These are phyloP conservation scores for Corynespora cassiicola DNA, from an alignment of 2,329 filamentous ascomycete genomes.

Conservation along the genomic window DNA sequence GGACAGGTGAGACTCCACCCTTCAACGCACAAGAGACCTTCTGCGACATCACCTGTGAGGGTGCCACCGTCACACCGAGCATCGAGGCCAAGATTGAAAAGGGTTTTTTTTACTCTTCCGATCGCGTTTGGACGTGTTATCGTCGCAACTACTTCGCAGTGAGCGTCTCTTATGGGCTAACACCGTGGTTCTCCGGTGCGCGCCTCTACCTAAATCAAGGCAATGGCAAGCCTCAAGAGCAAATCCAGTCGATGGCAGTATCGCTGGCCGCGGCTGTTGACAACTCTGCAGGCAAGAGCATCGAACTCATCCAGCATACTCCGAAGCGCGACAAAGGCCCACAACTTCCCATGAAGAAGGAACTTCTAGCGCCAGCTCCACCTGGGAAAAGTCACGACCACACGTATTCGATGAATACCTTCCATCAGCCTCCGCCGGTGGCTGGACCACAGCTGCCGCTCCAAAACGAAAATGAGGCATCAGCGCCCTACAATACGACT, in stretches of 20 bases:
- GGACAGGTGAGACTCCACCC: slow-evolving; percentile 47
- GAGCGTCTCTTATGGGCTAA: slow-evolving; percentile 76
- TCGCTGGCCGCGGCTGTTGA: slow-evolving; percentile 84
- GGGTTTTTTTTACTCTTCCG: slow-evolving; percentile 78
- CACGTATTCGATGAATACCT: slow-evolving; percentile 45
- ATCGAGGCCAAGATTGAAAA: slow-evolving; percentile 86
- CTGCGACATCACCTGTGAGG: slow-evolving; percentile 69
- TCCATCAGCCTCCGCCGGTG: slow-evolving; percentile 39
- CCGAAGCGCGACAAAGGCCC: slow-evolving; percentile 91
- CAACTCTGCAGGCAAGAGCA: slow-evolving; percentile 74
- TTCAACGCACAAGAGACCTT: slow-evolving; percentile 57
- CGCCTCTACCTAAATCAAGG: slow-evolving; percentile 64
- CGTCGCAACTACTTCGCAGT: slow-evolving; percentile 91
- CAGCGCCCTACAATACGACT: slow-evolving; percentile 42
- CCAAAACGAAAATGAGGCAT: slow-evolving; percentile 41
- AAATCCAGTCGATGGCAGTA: slow-evolving; percentile 79
- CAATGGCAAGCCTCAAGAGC: slow-evolving; percentile 54
- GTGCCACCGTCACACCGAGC: slow-evolving; percentile 68
- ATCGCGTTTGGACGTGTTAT: slow-evolving; percentile 91
- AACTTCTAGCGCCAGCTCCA: slow-evolving; percentile 71
- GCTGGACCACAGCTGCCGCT: slow-evolving; percentile 51
- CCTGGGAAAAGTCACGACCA: slow-evolving; percentile 56
- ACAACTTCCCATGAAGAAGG: slow-evolving; percentile 74
- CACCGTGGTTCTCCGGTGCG: slow-evolving; percentile 64
- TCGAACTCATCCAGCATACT: slow-evolving; percentile 88